Conservation (phyloP, 345 rosid species). For the Ceriops zippeliana region DNA sequence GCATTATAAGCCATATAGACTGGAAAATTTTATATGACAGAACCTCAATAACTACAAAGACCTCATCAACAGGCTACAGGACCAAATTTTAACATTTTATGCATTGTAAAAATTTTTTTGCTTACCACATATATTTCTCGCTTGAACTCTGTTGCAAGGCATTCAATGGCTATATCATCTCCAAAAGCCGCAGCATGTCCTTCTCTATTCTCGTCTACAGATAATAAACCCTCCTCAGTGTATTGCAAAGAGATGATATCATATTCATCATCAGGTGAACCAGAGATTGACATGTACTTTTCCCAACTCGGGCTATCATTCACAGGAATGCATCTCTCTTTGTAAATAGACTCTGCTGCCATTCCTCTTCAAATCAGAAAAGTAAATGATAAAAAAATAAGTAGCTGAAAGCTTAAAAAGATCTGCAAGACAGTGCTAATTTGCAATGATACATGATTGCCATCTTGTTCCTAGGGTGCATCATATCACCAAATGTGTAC, state of each 20-base stretch:
- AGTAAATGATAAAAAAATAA: slow-evolving; percentile 16
- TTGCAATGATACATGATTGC: not conserved
- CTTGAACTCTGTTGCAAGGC: slow-evolving; percentile 93
- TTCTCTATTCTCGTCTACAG: slow-evolving; percentile 76
- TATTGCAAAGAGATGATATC: slow-evolving; percentile 88
- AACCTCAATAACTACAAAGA: too few relatives aligned
- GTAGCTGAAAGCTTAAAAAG: slow-evolving; percentile 3
- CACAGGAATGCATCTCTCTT: slow-evolving; percentile 86
- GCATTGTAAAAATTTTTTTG: not conserved
- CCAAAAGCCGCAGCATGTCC: slow-evolving; percentile 97
- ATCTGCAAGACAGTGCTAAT: slow-evolving; percentile 5
- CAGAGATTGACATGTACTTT: slow-evolving; percentile 91
- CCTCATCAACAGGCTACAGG: too few relatives aligned
- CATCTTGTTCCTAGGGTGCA: too few relatives aligned
- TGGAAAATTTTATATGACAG: too few relatives aligned
- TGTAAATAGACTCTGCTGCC: slow-evolving; percentile 90
- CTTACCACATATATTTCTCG: slow-evolving; percentile 89
- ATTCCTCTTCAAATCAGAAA: slow-evolving; percentile 61
- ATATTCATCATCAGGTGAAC: slow-evolving; percentile 82
- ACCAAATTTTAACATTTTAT: not conserved
- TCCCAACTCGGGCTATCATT: slow-evolving; percentile 85
- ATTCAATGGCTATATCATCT: slow-evolving; percentile 96
- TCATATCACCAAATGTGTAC: too few relatives aligned
- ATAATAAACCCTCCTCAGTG: slow-evolving; percentile 88
- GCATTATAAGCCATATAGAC: too few relatives aligned